These are phyloP conservation scores for Dipteronia dyeriana DNA, from an alignment of 345 rosid species.

Conservation along the genomic window DNA sequence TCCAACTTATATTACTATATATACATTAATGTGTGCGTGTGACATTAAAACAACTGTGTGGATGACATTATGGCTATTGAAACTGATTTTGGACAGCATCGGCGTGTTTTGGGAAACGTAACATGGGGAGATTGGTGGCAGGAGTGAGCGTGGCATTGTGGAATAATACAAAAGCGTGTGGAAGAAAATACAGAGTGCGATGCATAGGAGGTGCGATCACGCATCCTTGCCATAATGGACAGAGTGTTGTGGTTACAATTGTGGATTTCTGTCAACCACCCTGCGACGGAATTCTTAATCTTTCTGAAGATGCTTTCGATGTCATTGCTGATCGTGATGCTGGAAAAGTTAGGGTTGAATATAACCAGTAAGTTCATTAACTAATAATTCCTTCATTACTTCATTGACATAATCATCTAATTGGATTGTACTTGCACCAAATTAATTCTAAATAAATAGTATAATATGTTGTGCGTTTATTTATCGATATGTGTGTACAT, in stretches of 20 bases:
- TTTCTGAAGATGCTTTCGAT: slow-evolving; percentile 52
- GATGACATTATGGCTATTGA: too few species aligned
- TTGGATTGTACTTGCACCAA: too few species aligned
- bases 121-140: slow-evolving; percentile 41
- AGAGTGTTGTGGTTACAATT: slow-evolving; percentile 35
- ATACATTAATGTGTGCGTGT: too few species aligned
- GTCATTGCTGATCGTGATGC: slow-evolving; percentile 43
- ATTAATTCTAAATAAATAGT: too few species aligned
- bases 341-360: slow-evolving; percentile 40
- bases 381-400: too few species aligned
- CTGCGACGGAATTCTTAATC: slow-evolving; percentile 42
- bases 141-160: slow-evolving; percentile 56
- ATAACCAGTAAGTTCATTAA: slow-evolving; percentile 21
- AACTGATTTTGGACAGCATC: slow-evolving; percentile 34
- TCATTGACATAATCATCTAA: too few species aligned
- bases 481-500: too few species aligned
- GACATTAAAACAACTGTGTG: too few species aligned
- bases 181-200: slow-evolving; percentile 34
- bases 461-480: too few species aligned
- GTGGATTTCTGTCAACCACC: slow-evolving; percentile 42
- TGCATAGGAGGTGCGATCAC: slow-evolving; percentile 42
- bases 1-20: too few species aligned
- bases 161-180: slow-evolving; percentile 44
- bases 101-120: slow-evolving; percentile 30
- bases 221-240: slow-evolving; percentile 41